Evolutionary conservation across 306 rosid genomes (phyloP).

Genomic region (Glycine soja): DNA sequence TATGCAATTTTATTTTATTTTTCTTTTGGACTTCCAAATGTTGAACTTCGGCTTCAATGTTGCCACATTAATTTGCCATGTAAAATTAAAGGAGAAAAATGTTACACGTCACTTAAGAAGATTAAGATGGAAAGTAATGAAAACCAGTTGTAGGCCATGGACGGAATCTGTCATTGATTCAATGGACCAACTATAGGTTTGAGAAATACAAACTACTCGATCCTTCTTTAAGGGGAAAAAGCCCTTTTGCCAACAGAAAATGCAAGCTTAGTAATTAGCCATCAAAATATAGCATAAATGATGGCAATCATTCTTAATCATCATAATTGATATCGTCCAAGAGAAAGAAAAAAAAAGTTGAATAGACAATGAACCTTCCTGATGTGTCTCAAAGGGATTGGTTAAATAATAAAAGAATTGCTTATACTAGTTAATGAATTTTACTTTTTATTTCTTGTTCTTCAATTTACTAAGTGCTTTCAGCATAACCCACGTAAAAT

Average conservation of each 20-base stretch:
- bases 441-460: neutral
- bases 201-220: neutral
- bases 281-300: neutral
- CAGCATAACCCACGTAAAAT: constrained; percentile 1
- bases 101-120: constrained; percentile 11
- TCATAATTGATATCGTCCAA: neutral
- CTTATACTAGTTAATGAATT: neutral
- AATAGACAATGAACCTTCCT: neutral
- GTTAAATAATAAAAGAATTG: neutral
- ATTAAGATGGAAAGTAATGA: neutral
- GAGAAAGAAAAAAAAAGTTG: neutral
- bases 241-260: neutral
- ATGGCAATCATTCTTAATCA: neutral
- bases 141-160: constrained; percentile 3
- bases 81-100: neutral
- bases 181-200: neutral
- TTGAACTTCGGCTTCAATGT: neutral
- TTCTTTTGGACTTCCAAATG: neutral
- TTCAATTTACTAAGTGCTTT: neutral
- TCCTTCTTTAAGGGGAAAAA: neutral
- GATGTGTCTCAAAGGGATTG: neutral
- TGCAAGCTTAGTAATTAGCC: neutral
- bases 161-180: neutral
- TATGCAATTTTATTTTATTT: neutral
- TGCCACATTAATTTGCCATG: neutral